Evolutionary conservation across 129 eudicot species (phyloP), one percentile per base, ranked within the genome.

Genomic region (Chrysanthemum makinoi): DNA sequence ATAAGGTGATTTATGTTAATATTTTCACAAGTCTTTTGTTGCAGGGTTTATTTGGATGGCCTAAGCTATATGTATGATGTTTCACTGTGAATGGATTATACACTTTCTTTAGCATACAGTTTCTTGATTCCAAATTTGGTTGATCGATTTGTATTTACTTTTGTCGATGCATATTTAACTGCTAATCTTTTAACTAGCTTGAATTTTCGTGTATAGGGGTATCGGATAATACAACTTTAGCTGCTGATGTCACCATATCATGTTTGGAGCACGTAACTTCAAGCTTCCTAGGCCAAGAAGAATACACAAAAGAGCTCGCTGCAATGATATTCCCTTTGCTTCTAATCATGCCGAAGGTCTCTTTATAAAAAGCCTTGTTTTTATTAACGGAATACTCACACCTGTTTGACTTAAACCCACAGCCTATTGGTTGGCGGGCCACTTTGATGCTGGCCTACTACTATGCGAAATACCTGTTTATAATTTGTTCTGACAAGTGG

Each of bases 301-400:
- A 80, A 65, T 66, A 80, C 77, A 69, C 77, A 19, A 78, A 72
- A 73, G 77, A 75, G 58, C 83, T 89, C 46, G 87, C 96, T 49
- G 77, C 77, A 54, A 65, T 80, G 82, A 67, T 86, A 49, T 84
- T 94, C 68, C 96, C 97, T 30, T 53, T 94, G 24, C 35, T 94
- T 69, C 62, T 94, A 69, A 53, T 87, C 76, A 61, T 65, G 24
- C 96, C 93, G 3, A 94, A 94, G 97, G 97, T 91, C 69, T 30
- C 63, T 0, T 2, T 39, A 39, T 39, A 39, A 39, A 39, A 39
- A 7, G 46, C 10, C 46, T 39, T 39, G 10, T 39, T 39, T 7
- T 39, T 39, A 39, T 10, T 39, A 39, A 8, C 2, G 46, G 10
- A 39, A 39, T 39, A 39, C 10, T 6, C 46, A 39, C 46, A 39